A percentile compares a stretch with the other conserved stretches of the same genome.
Conservation (phyloP, 2,329 filamentous ascomycete genomes). For the Ascochyta lentis region DNA sequence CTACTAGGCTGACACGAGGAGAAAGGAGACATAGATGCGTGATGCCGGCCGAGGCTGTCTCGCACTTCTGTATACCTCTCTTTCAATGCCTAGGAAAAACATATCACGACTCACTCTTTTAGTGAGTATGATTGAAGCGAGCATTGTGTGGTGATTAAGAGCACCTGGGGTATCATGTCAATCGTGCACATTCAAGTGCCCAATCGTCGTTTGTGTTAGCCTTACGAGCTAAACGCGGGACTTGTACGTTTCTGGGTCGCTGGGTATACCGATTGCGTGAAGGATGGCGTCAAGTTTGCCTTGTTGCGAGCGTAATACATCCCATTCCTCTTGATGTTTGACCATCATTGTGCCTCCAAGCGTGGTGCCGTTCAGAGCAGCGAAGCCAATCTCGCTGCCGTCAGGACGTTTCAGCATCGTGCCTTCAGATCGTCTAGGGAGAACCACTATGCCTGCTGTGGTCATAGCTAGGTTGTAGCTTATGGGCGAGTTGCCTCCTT, state of each 20-base stretch:
- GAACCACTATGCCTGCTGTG: constrained; percentile 59
- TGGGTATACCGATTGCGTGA: constrained; percentile 44
- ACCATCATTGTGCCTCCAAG: constrained; percentile 66
- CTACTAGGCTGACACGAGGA: constrained; percentile 11
- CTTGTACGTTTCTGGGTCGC: constrained; percentile 4
- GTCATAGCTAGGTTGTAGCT: constrained; percentile 68
- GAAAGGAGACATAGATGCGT: constrained; percentile 6
- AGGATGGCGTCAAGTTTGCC: constrained; percentile 55
- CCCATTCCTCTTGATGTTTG: constrained; percentile 62
- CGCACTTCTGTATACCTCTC: neutral
- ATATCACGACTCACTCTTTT: neutral
- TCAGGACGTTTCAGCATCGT: constrained; percentile 50
- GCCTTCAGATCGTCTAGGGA: constrained; percentile 57
- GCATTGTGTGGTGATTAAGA: neutral
- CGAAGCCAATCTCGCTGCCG: constrained; percentile 49
- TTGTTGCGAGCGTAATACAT: constrained; percentile 52
- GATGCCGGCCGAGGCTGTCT: constrained; percentile 51
- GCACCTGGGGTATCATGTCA: neutral
- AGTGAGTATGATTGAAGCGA: neutral
- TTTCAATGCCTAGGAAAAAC: neutral
- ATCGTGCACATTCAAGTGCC: too few relatives aligned
- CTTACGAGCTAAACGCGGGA: constrained; percentile 13
- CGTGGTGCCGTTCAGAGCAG: constrained; percentile 64
- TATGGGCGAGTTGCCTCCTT: constrained; percentile 53
- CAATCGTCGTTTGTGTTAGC: neutral